phyloP scores from a whole-genome alignment of 78 protist species.

The Pigoraptor vietnamica region DNA sequence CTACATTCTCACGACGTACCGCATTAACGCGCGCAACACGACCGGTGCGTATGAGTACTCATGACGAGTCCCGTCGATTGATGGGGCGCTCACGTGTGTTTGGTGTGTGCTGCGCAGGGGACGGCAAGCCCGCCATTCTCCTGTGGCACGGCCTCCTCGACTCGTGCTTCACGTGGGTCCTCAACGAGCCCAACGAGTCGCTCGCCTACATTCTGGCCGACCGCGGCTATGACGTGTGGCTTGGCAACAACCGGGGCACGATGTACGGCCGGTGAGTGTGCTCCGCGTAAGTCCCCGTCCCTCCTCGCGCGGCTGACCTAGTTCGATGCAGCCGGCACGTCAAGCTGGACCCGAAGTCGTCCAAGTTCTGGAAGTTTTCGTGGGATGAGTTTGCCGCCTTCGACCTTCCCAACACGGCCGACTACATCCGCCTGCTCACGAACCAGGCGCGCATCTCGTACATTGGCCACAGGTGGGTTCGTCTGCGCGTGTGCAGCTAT shows the following conservation, averaged over 20 bases:
- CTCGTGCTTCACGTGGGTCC: slow-evolving; percentile 27
- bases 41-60: too few species aligned
- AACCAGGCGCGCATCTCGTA: slow-evolving; percentile 5
- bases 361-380: slow-evolving; percentile 38
- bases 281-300: too few species aligned
- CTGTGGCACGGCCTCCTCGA: slow-evolving; percentile 64
- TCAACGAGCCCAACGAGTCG: slow-evolving; percentile 19
- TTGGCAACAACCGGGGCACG: slow-evolving; percentile 66
- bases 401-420: slow-evolving; percentile 42
- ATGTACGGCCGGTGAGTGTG: slow-evolving; percentile 29
- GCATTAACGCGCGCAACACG: too few species aligned
- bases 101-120: too few species aligned
- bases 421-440: neutral
- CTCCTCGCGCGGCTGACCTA: too few species aligned
- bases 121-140: too few species aligned
- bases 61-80: too few species aligned
- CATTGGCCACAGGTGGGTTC: slow-evolving; percentile 32
- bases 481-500: neutral
- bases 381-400: slow-evolving; percentile 45
- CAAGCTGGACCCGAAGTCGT: neutral
- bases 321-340: too few species aligned
- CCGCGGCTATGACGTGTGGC: slow-evolving; percentile 68
- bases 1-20: too few species aligned
- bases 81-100: too few species aligned
- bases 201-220: slow-evolving; percentile 51